Base-by-base conservation (phyloP, 108 stramenopile genomes). In the Chaetoceros tenuissimus region DNA sequence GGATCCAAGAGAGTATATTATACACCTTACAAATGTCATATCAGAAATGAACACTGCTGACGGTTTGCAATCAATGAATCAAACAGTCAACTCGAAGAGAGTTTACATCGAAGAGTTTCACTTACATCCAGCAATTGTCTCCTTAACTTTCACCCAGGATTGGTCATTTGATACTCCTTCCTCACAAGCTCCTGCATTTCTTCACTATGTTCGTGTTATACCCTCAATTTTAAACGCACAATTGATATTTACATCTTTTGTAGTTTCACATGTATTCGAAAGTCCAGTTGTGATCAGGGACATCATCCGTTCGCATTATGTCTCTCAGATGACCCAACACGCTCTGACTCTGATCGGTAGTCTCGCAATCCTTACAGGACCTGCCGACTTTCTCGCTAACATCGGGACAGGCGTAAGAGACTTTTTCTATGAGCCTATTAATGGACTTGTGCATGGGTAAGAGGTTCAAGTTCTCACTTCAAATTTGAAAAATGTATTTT, bases 391-490 rank as follows among this genome's bases (percentile, higher is more conserved):
- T 43, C 78, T 89, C 25, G 68, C 82, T n/a, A 89, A 89, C 57
- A 75, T 89, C 24, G 88, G 88, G 26, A 84, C 75, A 26, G 88
- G 88, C 28, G 88, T 89, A 46, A 64, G 76, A 16, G 76, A 80
- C 31, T 89, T 89, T 57, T 89, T 89, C 50, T 89, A 89, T 51
- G 88, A 84, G 53, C 84, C 87, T n/a, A 84, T 89, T 24, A 68
- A 89, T 31, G 87, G 84, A 24, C 70, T 83, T 20, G 76, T 78
- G 3, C 76, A 76, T 49, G 75, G n/a, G n/a, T n/a, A n/a, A n/a
- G n/a, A n/a, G n/a, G n/a, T 51, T 22, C 21, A 22, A 1, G 3
- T 51, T 21, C 13, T 22, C 13, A 1, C 17, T 10, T 26, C 27
- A 16, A 27, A 24, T 1, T 51, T 26, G 17, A 2, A 1, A 51